Evolutionary conservation across 1,284 basidiomycete species (phyloP).

Genomic region (Peniophora sp.): DNA sequence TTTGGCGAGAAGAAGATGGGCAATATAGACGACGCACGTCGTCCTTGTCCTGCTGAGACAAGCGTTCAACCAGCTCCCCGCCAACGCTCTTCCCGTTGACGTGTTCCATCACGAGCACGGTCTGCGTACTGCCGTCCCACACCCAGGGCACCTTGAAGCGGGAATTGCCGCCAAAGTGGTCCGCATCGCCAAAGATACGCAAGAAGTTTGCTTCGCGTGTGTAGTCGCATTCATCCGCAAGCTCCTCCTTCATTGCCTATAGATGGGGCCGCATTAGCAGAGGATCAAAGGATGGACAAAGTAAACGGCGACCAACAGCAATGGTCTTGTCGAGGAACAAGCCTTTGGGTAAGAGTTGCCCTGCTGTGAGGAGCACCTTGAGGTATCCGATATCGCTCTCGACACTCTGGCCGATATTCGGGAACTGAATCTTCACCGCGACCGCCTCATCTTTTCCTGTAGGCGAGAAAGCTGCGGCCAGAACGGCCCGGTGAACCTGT

Average conservation of each 20-base stretch:
- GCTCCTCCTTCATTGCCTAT: slow-evolving; percentile 82
- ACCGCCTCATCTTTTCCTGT: slow-evolving; percentile 54
- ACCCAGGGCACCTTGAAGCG: slow-evolving; percentile 86
- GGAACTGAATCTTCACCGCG: slow-evolving; percentile 96
- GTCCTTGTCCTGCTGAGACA: slow-evolving; percentile 65
- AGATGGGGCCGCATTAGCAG: not conserved
- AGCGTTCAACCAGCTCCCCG: slow-evolving; percentile 39
- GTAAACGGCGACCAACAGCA: slow-evolving; percentile 34
- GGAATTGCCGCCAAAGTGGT: slow-evolving; percentile 47
- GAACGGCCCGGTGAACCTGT: slow-evolving; percentile 82
- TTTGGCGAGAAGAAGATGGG: not conserved
- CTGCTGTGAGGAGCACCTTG: slow-evolving; percentile 75
- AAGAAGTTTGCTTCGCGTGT: slow-evolving; percentile 78
- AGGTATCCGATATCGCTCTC: slow-evolving; percentile 85
- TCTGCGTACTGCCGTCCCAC: slow-evolving; percentile 72
- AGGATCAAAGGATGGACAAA: not conserved
- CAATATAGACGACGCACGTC: slow-evolving; percentile 42
- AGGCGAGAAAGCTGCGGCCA: slow-evolving; percentile 40
- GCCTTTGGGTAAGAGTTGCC: slow-evolving; percentile 77
- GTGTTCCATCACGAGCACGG: slow-evolving; percentile 87
- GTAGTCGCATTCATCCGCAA: slow-evolving; percentile 96
- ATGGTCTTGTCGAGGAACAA: slow-evolving; percentile 88
- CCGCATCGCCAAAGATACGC: slow-evolving; percentile 47
- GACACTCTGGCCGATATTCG: slow-evolving; percentile 84
- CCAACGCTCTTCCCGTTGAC: slow-evolving; percentile 83